These are phyloP conservation scores for Tetradesmus lagerheimii DNA, from an alignment of 139 green algal species.

Conservation along the genomic window DNA sequence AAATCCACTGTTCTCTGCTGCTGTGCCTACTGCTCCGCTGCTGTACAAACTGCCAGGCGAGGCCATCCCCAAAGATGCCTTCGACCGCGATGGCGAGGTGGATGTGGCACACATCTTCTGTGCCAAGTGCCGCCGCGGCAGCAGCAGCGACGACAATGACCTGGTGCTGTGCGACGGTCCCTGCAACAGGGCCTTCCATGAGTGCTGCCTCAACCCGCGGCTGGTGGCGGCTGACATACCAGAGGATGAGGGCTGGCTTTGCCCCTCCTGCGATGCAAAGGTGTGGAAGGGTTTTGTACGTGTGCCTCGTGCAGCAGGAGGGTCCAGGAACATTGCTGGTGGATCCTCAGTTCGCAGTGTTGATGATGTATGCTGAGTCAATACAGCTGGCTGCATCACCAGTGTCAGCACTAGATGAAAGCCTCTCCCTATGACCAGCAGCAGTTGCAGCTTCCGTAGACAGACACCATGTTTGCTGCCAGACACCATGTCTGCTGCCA, in stretches of 20 bases:
- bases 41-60: background rate
- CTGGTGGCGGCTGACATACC: slow-evolving; percentile 66
- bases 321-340: no score
- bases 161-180: slow-evolving; percentile 93
- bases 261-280: slow-evolving; percentile 86
- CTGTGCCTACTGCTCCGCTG: background rate
- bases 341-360: no score
- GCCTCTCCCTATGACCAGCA: no score
- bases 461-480: no score
- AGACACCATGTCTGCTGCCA: no score
- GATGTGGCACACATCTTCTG: slow-evolving; percentile 86
- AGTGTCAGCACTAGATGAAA: no score
- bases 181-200: slow-evolving; percentile 85
- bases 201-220: slow-evolving; percentile 74
- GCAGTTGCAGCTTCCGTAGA: no score
- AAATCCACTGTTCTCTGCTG: no score
- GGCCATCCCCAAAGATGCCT: slow-evolving; percentile 60
- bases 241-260: slow-evolving; percentile 88
- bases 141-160: slow-evolving; percentile 88
- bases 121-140: slow-evolving; percentile 70
- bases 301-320: no score
- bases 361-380: no score
- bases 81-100: slow-evolving; percentile 79
- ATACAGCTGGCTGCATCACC: no score
- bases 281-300: no score